Evolutionary conservation across 768 basidiomycete genomes (phyloP).

Genomic region (Dioszegia crocea): DNA sequence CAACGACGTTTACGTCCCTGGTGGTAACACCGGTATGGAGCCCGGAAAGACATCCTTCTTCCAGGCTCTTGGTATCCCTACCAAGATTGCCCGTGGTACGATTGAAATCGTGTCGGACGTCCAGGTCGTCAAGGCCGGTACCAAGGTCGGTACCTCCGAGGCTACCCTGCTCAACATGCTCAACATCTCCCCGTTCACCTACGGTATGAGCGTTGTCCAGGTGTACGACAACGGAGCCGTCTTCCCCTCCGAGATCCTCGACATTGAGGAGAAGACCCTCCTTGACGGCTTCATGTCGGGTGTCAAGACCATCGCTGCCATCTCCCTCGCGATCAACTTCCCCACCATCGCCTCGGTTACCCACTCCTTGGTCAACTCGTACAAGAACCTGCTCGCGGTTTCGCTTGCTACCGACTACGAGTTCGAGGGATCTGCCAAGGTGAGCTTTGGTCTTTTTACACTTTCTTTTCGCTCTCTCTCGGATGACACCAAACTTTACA

Average conservation of each 20-base stretch:
- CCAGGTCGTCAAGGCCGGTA: constrained; percentile 86
- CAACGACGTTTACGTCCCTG: constrained; percentile 84
- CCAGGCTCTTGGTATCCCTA: constrained; percentile 98
- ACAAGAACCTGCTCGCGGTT: constrained; percentile 95
- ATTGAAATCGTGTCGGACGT: constrained; percentile 99
- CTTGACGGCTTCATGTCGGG: constrained; percentile 86
- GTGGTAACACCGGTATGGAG: constrained; percentile 99
- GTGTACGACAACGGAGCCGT: constrained; percentile 91
- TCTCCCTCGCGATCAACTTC: constrained; percentile 93
- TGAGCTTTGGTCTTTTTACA: constrained; percentile 49
- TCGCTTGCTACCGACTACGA: constrained; percentile 87
- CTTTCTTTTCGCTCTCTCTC: constrained; percentile 27
- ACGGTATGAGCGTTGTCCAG: constrained; percentile 97
- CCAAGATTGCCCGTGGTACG: constrained; percentile 99
- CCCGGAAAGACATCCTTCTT: constrained; percentile 99
- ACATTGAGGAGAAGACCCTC: constrained; percentile 86
- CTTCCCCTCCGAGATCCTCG: constrained; percentile 84
- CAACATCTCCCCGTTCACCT: constrained; percentile 99
- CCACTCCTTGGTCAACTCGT: constrained; percentile 95
- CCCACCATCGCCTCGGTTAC: constrained; percentile 89
- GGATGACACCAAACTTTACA: constrained; percentile 38
- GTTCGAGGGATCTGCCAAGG: constrained; percentile 91
- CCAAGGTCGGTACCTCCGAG: constrained; percentile 93
- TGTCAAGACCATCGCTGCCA: constrained; percentile 89
- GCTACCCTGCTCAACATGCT: constrained; percentile 99